Conservation (phyloP, 495 filamentous ascomycete species). For the Penicillium ucsense region DNA sequence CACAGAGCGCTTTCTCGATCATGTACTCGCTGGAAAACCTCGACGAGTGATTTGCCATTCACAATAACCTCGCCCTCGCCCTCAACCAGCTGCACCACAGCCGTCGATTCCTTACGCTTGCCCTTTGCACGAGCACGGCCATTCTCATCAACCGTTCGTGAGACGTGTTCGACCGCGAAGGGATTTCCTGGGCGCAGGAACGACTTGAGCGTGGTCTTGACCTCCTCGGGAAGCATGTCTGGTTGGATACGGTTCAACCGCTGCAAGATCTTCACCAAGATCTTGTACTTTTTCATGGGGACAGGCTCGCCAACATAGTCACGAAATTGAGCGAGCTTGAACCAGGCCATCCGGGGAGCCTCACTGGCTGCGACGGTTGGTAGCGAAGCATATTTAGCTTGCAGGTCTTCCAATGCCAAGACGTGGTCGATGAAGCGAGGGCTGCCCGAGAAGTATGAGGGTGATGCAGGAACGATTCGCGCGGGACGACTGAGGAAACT, state of each 20-base stretch:
- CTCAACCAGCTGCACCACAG: conserved; percentile 79
- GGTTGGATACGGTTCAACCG: conserved; percentile 81
- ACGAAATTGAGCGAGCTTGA: conserved; percentile 66
- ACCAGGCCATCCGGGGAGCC: conserved; percentile 75
- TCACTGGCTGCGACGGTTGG: conserved; percentile 54
- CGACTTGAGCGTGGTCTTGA: conserved; percentile 48
- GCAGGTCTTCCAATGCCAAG: conserved; percentile 59
- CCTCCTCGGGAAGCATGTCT: conserved; percentile 58
- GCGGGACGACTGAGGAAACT: conserved; percentile 30
- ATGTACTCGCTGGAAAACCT: conserved; percentile 77
- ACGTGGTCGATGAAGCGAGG: conserved; percentile 80
- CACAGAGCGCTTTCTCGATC: conserved; percentile 92
- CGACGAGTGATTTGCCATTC: conserved; percentile 73
- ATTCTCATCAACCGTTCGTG: conserved; percentile 53
- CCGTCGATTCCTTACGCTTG: conserved; percentile 74
- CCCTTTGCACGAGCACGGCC: conserved; percentile 72
- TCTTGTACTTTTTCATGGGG: conserved; percentile 67
- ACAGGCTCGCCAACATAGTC: conserved; percentile 65
- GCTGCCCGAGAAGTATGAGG: conserved; percentile 85
- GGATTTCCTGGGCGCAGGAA: conserved; percentile 73
- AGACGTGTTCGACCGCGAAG: conserved; percentile 47
- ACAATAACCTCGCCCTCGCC: conserved; percentile 81
- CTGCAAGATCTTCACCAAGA: conserved; percentile 63
- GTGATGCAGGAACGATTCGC: conserved; percentile 72
- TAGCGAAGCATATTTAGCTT: conserved; percentile 59